Percentiles rank a stretch among this genome's conserved stretches.
Conservation (phyloP, 805 yeast species). For the Isabelozyma heimii region DNA sequence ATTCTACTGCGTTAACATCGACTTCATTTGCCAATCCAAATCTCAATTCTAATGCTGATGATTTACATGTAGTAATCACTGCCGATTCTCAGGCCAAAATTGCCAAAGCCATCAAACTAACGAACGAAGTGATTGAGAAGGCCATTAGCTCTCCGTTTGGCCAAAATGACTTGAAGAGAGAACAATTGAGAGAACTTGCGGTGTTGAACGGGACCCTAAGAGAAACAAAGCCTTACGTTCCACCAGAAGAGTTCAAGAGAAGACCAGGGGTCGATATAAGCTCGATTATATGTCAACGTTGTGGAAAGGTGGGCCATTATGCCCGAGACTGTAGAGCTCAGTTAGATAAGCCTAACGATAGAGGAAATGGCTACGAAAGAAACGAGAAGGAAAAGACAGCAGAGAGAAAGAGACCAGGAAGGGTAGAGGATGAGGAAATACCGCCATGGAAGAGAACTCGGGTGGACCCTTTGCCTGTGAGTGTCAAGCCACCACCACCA, state of each 20-base stretch:
- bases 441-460: slow-evolving; percentile 26
- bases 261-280: slow-evolving; percentile 43
- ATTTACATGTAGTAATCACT: slow-evolving; percentile 81
- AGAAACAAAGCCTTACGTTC: slow-evolving; percentile 62
- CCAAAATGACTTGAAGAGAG: slow-evolving; percentile 86
- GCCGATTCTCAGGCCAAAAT: slow-evolving; percentile 80
- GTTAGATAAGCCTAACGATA: background rate
- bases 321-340: slow-evolving; percentile 73
- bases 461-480: slow-evolving; percentile 17
- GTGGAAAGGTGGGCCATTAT: slow-evolving; percentile 84
- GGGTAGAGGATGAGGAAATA: slow-evolving; percentile 7
- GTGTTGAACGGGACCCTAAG: slow-evolving; percentile 91
- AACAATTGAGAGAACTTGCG: slow-evolving; percentile 89
- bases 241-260: slow-evolving; percentile 15
- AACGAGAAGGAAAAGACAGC: background rate
- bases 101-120: slow-evolving; percentile 67
- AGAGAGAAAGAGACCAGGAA: background rate
- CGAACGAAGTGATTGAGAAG: slow-evolving; percentile 72
- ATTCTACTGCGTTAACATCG: slow-evolving; percentile 13
- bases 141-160: slow-evolving; percentile 92
- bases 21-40: slow-evolving; percentile 19
- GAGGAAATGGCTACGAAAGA: background rate
- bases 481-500: slow-evolving; percentile 2
- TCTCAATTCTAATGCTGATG: slow-evolving; percentile 48
- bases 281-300: slow-evolving; percentile 64